phyloP scores from a whole-genome alignment of 306 rosid species.

The Acacia crassicarpa region DNA sequence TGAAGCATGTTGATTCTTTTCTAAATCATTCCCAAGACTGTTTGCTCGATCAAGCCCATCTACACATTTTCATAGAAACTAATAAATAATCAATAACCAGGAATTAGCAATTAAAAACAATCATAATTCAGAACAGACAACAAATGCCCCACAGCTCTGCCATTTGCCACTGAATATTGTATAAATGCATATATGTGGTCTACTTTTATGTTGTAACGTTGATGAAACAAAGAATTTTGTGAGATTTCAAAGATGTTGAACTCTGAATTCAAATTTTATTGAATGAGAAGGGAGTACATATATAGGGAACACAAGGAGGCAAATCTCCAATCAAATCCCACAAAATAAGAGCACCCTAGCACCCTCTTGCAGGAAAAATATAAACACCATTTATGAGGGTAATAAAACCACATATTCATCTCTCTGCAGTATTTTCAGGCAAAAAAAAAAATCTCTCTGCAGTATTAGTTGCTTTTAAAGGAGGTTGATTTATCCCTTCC shows the following conservation, averaged over 20 bases:
- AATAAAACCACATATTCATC: not conserved
- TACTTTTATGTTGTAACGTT: not conserved
- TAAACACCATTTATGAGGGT: not conserved
- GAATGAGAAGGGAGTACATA: not conserved
- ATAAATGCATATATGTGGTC: conserved; percentile 16
- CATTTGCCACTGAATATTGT: not conserved
- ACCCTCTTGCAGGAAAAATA: not conserved
- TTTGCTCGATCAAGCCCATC: conserved; percentile 64
- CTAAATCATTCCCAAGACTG: conserved; percentile 60
- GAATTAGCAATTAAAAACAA: conserved; percentile 19
- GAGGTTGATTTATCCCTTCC: not conserved
- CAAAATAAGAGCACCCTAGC: not conserved
- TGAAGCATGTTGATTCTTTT: conserved; percentile 57
- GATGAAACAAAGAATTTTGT: not conserved
- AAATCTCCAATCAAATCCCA: not conserved
- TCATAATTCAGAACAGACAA: not conserved
- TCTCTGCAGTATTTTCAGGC: not conserved
- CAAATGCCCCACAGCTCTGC: conserved; percentile 7
- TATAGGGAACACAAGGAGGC: not conserved
- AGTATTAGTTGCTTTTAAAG: not conserved
- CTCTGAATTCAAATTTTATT: not conserved
- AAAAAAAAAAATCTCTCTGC: not conserved
- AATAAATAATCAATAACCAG: conserved; percentile 16
- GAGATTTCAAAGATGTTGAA: not conserved
- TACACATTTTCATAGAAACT: conserved; percentile 32